phyloP scores from a whole-genome alignment of 139 green algal species.

The Zygnema cylindricum region DNA sequence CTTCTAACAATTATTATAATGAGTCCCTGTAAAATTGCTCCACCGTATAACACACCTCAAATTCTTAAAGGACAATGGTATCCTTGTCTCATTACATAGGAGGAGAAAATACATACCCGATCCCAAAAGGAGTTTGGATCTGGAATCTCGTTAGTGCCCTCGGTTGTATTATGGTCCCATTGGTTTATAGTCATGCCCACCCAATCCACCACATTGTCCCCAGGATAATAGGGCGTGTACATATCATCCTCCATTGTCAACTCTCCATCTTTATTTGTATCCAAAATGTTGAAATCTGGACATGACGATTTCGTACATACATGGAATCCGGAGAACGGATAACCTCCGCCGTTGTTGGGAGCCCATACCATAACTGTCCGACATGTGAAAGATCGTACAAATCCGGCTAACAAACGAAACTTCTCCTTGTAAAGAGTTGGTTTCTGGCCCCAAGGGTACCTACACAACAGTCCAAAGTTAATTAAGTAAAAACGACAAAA shows the following conservation, averaged over 20 bases:
- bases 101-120: too few species aligned
- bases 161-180: conserved; percentile 7
- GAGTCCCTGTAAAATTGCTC: too few species aligned
- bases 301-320: not conserved
- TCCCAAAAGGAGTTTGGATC: too few species aligned
- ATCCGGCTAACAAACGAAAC: conserved; percentile 2
- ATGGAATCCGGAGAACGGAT: conserved; percentile 22
- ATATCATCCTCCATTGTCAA: conserved; percentile 37
- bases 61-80: too few species aligned
- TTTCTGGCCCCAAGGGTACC: conserved; percentile 2
- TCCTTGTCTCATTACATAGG: too few species aligned
- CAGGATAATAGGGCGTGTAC: conserved; percentile 38
- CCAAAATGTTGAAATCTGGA: conserved; percentile 14
- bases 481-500: not conserved
- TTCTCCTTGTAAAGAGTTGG: conserved; percentile 10
- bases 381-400: not conserved
- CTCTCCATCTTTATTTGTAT: conserved; percentile 29
- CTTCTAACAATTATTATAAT: too few species aligned
- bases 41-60: too few species aligned
- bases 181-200: conserved; percentile 30
- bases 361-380: conserved; percentile 26
- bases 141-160: too few species aligned
- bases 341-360: conserved; percentile 39
- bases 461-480: not conserved
- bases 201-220: conserved; percentile 2